Evolutionary conservation across 306 rosid species (phyloP).

Genomic region (Cucumis melo): DNA sequence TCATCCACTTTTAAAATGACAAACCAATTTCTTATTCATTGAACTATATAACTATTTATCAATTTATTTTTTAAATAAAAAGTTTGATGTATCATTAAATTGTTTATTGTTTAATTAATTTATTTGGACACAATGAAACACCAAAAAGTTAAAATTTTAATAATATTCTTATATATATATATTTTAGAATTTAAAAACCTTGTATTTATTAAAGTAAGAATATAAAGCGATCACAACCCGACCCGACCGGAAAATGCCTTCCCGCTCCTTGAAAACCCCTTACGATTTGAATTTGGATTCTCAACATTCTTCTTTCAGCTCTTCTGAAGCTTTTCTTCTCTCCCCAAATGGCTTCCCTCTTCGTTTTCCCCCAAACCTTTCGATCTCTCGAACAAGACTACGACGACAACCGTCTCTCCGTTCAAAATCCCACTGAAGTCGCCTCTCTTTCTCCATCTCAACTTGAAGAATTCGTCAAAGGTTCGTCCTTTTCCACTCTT

Average conservation of each 20-base stretch:
- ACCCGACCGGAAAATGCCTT: neutral
- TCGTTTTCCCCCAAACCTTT: conserved; percentile 59
- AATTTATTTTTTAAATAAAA: too few species aligned
- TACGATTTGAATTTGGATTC: neutral
- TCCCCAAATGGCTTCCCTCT: conserved; percentile 50
- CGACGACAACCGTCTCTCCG: conserved; percentile 46
- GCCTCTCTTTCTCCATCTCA: conserved; percentile 43
- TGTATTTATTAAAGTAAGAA: too few species aligned
- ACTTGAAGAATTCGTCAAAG: conserved; percentile 89
- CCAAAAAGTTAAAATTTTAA: too few species aligned
- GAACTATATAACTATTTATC: too few species aligned
- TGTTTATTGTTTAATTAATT: too few species aligned
- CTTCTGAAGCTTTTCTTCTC: neutral
- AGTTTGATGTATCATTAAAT: too few species aligned
- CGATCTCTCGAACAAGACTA: conserved; percentile 48
- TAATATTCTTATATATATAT: too few species aligned
- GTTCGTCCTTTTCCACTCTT: conserved; percentile 11
- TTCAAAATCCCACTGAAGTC: conserved; percentile 27
- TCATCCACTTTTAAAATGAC: too few species aligned
- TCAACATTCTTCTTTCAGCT: neutral
- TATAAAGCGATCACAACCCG: neutral
- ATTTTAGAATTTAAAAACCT: too few species aligned
- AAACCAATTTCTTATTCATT: too few species aligned
- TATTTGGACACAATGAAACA: too few species aligned
- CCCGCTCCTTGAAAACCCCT: neutral